Conservation (phyloP, 2,329 filamentous ascomycete species). For the Clonostachys rhizophaga region DNA sequence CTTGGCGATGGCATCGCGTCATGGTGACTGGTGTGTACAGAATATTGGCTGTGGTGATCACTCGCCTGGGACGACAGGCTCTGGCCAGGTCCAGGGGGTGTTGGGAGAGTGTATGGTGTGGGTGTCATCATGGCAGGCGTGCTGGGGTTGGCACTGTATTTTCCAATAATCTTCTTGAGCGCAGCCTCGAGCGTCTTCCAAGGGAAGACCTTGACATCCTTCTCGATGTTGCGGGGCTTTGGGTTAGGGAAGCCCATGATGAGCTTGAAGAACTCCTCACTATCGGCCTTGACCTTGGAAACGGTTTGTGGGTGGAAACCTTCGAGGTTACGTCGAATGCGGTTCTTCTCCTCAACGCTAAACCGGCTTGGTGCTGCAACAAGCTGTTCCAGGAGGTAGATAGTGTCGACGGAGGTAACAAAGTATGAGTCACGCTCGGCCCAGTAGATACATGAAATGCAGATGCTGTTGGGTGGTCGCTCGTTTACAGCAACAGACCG, state of each 20-base stretch:
- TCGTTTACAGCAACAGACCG: slow-evolving; percentile 74
- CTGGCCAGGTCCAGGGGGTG: slow-evolving; percentile 33
- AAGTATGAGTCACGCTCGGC: slow-evolving; percentile 85
- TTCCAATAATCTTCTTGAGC: slow-evolving; percentile 96
- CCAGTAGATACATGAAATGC: slow-evolving; percentile 98
- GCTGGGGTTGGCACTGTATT: slow-evolving; percentile 65
- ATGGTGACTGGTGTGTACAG: slow-evolving; percentile 36
- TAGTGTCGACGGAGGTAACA: slow-evolving; percentile 95
- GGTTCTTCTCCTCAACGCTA: slow-evolving; percentile 96
- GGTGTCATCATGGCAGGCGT: slow-evolving; percentile 30
- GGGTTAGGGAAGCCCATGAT: slow-evolving; percentile 97
- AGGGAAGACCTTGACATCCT: slow-evolving; percentile 97
- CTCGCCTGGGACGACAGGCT: slow-evolving; percentile 15
- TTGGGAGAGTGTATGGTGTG: slow-evolving; percentile 37
- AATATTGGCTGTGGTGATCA: slow-evolving; percentile 28
- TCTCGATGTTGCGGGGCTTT: slow-evolving; percentile 96
- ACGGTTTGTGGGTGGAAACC: slow-evolving; percentile 91
- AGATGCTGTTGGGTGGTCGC: slow-evolving; percentile 77
- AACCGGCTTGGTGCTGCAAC: slow-evolving; percentile 74
- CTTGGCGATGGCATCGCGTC: slow-evolving; percentile 48
- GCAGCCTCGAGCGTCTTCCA: slow-evolving; percentile 88
- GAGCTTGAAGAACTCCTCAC: slow-evolving; percentile 96
- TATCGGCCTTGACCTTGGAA: slow-evolving; percentile 87
- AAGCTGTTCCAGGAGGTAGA: slow-evolving; percentile 87
- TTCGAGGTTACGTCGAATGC: slow-evolving; percentile 91